phyloP scores from a whole-genome alignment of 2,329 filamentous ascomycete species.

The Fonsecaea nubica region DNA sequence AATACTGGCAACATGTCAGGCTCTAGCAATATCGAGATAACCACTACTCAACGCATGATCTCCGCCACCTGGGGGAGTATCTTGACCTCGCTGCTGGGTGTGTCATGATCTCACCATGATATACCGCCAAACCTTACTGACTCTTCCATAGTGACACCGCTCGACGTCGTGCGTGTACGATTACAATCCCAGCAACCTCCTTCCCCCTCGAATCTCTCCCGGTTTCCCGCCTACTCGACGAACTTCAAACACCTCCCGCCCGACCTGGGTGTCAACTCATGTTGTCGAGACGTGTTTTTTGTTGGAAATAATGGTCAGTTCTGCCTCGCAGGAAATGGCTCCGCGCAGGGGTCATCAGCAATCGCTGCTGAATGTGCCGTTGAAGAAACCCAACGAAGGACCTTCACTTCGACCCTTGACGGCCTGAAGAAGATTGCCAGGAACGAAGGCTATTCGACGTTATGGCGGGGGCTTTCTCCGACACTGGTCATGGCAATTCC shows the following conservation, averaged over 20 bases:
- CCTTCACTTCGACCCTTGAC: slow-evolving; percentile 89
- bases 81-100: slow-evolving; percentile 86
- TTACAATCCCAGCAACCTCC: slow-evolving; percentile 78
- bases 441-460: slow-evolving; percentile 82
- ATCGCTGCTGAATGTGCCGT: slow-evolving; percentile 76
- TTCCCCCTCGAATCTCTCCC: slow-evolving; percentile 62
- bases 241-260: slow-evolving; percentile 74
- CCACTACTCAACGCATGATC: slow-evolving; percentile 88
- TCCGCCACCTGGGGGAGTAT: slow-evolving; percentile 91
- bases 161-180: slow-evolving; percentile 95
- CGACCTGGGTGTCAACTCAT: slow-evolving; percentile 89
- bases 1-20: slow-evolving; percentile 34
- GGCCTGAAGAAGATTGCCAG: slow-evolving; percentile 92
- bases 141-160: slow-evolving; percentile 74
- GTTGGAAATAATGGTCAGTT: slow-evolving; percentile 82
- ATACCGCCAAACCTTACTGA: slow-evolving; percentile 30
- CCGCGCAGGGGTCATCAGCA: slow-evolving; percentile 52
- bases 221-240: slow-evolving; percentile 58
- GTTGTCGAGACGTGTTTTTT: slow-evolving; percentile 97
- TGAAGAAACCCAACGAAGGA: slow-evolving; percentile 81
- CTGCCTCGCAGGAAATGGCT: slow-evolving; percentile 71
- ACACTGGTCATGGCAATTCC: slow-evolving; percentile 94
- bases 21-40: slow-evolving; percentile 62
- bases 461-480: slow-evolving; percentile 94
- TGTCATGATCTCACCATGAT: slow-evolving; percentile 42